Percentiles rank a stretch among this genome's conserved stretches.
phyloP scores from a whole-genome alignment of 495 filamentous ascomycete species.

The Penicillium arizonense region DNA sequence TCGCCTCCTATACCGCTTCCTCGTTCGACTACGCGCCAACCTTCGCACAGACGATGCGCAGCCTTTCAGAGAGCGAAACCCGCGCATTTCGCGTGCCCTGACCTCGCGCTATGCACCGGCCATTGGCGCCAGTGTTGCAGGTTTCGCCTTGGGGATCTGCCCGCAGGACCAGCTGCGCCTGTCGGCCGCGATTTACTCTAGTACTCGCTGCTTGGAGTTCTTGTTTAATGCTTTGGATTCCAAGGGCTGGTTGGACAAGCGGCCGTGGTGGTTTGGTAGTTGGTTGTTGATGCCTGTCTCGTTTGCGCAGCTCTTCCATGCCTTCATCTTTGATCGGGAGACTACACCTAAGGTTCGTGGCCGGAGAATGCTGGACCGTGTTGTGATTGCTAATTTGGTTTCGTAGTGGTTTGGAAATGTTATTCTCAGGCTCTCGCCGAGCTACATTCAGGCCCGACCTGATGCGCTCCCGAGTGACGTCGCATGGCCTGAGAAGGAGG shows the following conservation, averaged over 20 bases:
- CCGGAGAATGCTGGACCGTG: background rate
- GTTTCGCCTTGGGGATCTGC: conserved; percentile 74
- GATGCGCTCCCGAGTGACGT: conserved; percentile 61
- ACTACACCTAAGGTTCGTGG: conserved; percentile 65
- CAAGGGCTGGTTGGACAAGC: conserved; percentile 72
- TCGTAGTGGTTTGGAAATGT: conserved; percentile 65
- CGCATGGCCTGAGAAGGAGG: conserved; percentile 71
- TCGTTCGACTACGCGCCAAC: conserved; percentile 72
- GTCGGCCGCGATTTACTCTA: conserved; percentile 74
- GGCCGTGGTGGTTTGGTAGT: conserved; percentile 90
- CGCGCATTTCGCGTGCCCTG: conserved; percentile 66
- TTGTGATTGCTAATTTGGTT: conserved; percentile 10
- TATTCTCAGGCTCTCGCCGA: conserved; percentile 68
- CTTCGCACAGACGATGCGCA: conserved; percentile 71
- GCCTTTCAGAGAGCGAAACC: conserved; percentile 81
- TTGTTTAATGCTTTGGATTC: conserved; percentile 80
- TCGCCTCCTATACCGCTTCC: conserved; percentile 86
- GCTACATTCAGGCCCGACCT: conserved; percentile 76
- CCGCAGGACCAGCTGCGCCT: conserved; percentile 75
- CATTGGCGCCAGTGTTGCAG: conserved; percentile 82
- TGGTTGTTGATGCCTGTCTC: conserved; percentile 95
- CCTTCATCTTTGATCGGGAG: conserved; percentile 90
- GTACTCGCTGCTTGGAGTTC: conserved; percentile 80
- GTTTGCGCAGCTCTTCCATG: conserved; percentile 85
- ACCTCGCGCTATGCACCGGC: conserved; percentile 83